Conservation (phyloP, 2,329 filamentous ascomycete species). For the Sporothrix curviconia region DNA sequence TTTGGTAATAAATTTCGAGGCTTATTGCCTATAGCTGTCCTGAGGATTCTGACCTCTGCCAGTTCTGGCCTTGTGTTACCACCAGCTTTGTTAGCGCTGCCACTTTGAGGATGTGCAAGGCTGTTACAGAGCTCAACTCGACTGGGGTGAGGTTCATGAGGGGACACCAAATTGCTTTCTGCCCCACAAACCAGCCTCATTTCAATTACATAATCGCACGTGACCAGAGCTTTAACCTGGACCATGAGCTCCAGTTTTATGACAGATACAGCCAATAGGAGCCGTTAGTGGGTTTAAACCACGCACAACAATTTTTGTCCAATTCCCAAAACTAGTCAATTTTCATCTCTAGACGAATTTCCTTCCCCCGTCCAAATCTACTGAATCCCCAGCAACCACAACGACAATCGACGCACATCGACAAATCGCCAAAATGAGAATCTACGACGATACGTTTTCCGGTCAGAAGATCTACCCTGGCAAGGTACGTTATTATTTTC, state of each 20-base stretch:
- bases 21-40: no score
- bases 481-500: constrained; percentile 47
- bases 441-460: constrained; percentile 61
- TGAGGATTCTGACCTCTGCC: no score
- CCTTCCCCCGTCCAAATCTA: constrained; percentile 5
- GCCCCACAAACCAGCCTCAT: no score
- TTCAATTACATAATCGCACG: neutral
- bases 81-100: no score
- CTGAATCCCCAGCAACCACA: constrained; percentile 15
- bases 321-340: constrained; percentile 19
- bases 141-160: no score
- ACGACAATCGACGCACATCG: constrained; percentile 22
- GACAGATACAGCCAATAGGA: constrained; percentile 2
- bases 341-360: constrained; percentile 13
- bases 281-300: constrained; percentile 7
- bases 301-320: constrained; percentile 25
- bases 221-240: neutral
- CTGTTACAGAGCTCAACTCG: no score
- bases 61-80: no score
- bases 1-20: no score
- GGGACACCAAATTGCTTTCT: no score
- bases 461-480: constrained; percentile 62
- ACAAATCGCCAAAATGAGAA: constrained; percentile 50
- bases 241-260: neutral
- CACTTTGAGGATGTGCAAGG: no score